These are phyloP conservation scores for Tylopilus subfusipes DNA, from an alignment of 768 basidiomycete genomes.

Conservation along the genomic window DNA sequence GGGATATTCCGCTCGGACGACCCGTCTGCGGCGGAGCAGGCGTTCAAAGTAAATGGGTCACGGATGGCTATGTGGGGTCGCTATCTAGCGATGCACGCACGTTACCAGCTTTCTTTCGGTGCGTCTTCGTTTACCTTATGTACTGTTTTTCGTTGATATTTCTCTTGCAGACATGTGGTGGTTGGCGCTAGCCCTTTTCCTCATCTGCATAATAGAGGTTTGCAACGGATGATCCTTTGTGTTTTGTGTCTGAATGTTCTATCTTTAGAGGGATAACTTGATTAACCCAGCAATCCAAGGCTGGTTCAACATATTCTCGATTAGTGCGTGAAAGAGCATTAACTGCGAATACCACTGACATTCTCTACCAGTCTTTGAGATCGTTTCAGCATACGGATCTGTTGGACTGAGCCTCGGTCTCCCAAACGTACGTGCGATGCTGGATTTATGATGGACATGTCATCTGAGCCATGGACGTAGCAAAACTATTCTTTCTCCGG, in stretches of 20 bases:
- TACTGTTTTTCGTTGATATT: background rate
- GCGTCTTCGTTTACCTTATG: slow-evolving; percentile 16
- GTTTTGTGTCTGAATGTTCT: background rate
- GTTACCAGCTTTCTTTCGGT: slow-evolving; percentile 91
- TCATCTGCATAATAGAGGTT: slow-evolving; percentile 93
- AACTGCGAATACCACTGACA: background rate
- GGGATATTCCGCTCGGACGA: slow-evolving; percentile 65
- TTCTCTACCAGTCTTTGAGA: slow-evolving; percentile 64
- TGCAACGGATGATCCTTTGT: slow-evolving; percentile 11
- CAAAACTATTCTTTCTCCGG: slow-evolving; percentile 80
- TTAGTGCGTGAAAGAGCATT: slow-evolving; percentile 47
- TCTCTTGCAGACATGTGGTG: slow-evolving; percentile 90
- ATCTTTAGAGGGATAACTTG: slow-evolving; percentile 53
- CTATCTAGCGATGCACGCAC: slow-evolving; percentile 78
- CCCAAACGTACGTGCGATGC: slow-evolving; percentile 55
- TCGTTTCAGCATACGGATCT: slow-evolving; percentile 84
- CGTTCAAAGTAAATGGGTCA: slow-evolving; percentile 42
- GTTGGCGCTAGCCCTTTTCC: slow-evolving; percentile 77
- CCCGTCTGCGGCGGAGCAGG: slow-evolving; percentile 43
- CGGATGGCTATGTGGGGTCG: slow-evolving; percentile 68
- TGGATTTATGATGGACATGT: background rate
- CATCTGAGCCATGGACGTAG: slow-evolving; percentile 37
- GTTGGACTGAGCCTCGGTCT: slow-evolving; percentile 89
- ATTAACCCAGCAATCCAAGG: slow-evolving; percentile 46
- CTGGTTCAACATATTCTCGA: slow-evolving; percentile 85